Evolutionary conservation across 163 green algal species (phyloP).

Genomic region (Scenedesmus sp.): DNA sequence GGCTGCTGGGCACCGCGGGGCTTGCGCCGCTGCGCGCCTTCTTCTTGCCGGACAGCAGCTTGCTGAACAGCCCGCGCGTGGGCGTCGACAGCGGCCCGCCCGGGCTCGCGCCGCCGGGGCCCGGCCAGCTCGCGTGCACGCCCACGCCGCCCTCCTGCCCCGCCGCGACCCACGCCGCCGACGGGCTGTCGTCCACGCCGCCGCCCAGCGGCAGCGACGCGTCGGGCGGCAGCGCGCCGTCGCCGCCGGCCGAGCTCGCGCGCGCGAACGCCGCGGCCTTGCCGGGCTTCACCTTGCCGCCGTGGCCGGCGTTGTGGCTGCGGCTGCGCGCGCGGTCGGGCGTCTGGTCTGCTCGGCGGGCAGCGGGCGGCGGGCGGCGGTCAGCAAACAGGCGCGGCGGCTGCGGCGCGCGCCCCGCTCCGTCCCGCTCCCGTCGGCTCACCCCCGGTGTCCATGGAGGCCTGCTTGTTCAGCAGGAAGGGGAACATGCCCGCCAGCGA

Average conservation of each 20-base stretch:
- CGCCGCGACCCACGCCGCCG: conserved; percentile 7
- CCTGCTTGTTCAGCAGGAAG: conserved; percentile 24
- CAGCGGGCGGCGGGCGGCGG: no score
- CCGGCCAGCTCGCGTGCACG: conserved; percentile 3
- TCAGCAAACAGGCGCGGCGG: no score
- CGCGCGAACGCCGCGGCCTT: neutral
- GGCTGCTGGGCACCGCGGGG: conserved; percentile 10
- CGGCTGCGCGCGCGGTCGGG: neutral
- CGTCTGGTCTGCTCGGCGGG: neutral
- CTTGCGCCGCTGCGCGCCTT: neutral
- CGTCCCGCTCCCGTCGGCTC: no score
- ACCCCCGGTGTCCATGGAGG: conserved; percentile 35
- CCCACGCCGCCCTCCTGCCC: neutral
- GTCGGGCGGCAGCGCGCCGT: neutral
- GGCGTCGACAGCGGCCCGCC: conserved; percentile 20
- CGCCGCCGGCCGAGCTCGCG: neutral
- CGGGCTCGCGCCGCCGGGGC: conserved; percentile 3
- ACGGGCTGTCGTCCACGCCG: neutral
- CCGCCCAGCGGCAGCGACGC: neutral
- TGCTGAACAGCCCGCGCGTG: conserved; percentile 19
- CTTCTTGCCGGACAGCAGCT: conserved; percentile 30
- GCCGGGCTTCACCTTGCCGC: conserved; percentile 28
- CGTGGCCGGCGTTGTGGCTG: neutral
- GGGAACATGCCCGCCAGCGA: conserved; percentile 32
- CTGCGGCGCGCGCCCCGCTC: no score